Conservation (phyloP, 306 rosid genomes). For the Mimosa pudica region DNA sequence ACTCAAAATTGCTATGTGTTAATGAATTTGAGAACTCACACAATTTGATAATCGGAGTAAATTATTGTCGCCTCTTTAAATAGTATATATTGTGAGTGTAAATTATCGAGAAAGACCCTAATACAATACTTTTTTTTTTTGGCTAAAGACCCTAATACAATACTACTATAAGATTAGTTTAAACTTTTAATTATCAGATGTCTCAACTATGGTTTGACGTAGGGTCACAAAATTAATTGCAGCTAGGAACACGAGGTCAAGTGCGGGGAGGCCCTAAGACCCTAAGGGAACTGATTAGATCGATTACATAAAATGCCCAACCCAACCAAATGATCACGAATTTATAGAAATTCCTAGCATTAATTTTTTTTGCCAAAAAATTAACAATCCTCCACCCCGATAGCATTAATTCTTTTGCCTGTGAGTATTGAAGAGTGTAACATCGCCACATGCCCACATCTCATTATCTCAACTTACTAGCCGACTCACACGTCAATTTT, state of each 20-base stretch:
- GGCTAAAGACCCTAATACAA: neutral
- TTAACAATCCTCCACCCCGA: too few relatives aligned
- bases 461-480: too few relatives aligned
- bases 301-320: neutral
- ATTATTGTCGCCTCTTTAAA: neutral
- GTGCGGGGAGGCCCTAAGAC: neutral
- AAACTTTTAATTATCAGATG: neutral
- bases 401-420: too few relatives aligned
- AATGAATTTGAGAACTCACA: neutral
- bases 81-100: neutral
- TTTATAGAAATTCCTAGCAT: neutral
- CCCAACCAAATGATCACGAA: neutral
- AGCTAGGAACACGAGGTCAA: neutral
- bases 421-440: too few relatives aligned
- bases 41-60: neutral
- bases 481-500: too few relatives aligned
- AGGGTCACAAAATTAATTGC: neutral
- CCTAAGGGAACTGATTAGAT: neutral
- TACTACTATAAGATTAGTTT: neutral
- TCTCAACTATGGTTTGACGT: neutral
- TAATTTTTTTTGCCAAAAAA: too few relatives aligned
- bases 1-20: neutral
- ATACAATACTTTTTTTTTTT: neutral
- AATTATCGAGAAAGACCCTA: neutral
- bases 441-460: too few relatives aligned